These are phyloP conservation scores for Ceriops tagal DNA, from an alignment of 345 rosid genomes.

Conservation along the genomic window DNA sequence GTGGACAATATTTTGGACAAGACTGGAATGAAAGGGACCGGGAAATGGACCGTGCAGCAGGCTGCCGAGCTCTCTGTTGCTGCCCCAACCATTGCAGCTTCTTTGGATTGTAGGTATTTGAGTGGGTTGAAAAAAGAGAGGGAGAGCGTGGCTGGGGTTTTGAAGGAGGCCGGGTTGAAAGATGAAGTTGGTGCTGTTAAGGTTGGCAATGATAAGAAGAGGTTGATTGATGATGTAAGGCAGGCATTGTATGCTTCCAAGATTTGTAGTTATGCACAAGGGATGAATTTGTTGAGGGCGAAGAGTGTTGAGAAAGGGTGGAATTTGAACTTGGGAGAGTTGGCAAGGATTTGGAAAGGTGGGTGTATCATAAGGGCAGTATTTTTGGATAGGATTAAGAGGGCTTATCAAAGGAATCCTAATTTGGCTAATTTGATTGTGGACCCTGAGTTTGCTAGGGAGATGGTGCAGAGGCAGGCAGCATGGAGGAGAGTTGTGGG, in stretches of 20 bases:
- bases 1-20: background rate
- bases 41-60: slow-evolving; percentile 4
- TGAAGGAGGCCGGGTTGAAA: background rate
- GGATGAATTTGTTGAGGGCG: background rate
- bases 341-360: slow-evolving; percentile 3
- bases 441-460: background rate
- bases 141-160: background rate
- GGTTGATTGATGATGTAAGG: slow-evolving; percentile 3
- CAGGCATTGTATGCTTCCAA: background rate
- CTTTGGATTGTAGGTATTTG: background rate
- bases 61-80: slow-evolving; percentile 2
- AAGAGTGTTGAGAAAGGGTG: slow-evolving; percentile 3
- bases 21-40: background rate
- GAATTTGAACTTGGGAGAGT: slow-evolving; percentile 2
- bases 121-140: background rate
- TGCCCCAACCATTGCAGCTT: background rate
- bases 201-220: background rate
- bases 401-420: background rate
- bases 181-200: background rate
- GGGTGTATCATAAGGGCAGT: slow-evolving; percentile 1
- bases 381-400: slow-evolving; percentile 1
- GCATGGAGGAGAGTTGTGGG: slow-evolving; percentile 3
- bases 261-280: slow-evolving; percentile 3
- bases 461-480: slow-evolving; percentile 1
- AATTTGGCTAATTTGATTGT: background rate